phyloP scores from a whole-genome alignment of 108 stramenopile genomes.

The Skeletonema menzelii region DNA sequence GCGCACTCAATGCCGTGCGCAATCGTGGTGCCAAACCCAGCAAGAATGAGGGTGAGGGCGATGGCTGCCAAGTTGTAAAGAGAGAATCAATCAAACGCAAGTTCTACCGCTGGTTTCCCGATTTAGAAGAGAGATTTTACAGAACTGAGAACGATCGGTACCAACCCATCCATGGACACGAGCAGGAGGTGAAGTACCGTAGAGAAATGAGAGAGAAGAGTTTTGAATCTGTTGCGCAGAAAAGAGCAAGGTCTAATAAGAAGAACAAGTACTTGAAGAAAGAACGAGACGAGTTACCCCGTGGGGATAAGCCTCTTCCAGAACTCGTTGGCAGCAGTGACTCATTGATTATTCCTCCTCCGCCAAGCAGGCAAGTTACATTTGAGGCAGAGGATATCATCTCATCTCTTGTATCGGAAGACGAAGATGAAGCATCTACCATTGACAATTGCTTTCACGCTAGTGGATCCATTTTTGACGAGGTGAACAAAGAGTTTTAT shows the following conservation, averaged over 20 bases:
- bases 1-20: not conserved
- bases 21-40: not conserved
- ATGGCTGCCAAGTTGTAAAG: not conserved
- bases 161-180: conserved; percentile 2
- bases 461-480: not conserved
- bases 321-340: not conserved
- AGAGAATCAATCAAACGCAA: not conserved
- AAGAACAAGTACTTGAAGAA: not conserved
- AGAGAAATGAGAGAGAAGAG: conserved; percentile 1
- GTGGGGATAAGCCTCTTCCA: not conserved
- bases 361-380: not conserved
- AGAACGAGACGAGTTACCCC: not conserved
- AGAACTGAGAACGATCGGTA: not conserved
- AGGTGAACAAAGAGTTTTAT: not conserved
- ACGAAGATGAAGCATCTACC: not conserved
- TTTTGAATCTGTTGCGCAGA: not conserved
- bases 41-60: not conserved
- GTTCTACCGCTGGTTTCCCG: conserved; percentile 51
- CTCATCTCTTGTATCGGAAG: not conserved
- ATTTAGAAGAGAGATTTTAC: conserved; percentile 32
- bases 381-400: not conserved
- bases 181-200: conserved; percentile 1
- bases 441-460: not conserved
- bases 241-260: not conserved
- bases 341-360: not conserved